Evolutionary conservation across 106 monocot species (phyloP).

Genomic region (Apostasia ramifera): DNA sequence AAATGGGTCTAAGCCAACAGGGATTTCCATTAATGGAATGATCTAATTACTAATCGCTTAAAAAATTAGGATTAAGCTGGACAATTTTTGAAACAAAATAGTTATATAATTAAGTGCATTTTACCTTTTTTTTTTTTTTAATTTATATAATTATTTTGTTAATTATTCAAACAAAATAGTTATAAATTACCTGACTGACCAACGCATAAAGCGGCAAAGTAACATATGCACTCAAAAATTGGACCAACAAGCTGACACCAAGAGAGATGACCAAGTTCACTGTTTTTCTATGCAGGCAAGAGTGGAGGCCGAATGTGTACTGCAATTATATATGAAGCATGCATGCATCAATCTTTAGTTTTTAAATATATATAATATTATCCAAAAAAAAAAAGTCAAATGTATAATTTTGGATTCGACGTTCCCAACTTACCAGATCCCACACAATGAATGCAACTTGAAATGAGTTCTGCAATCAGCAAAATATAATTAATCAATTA

Average conservation of each 20-base stretch:
- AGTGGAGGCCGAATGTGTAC: conserved; percentile 39
- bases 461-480: conserved; percentile 42
- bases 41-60: too few relatives aligned
- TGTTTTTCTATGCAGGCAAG: conserved; percentile 24
- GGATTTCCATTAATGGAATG: too few relatives aligned
- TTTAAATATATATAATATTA: neutral
- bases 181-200: conserved; percentile 41
- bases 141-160: neutral
- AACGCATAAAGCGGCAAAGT: conserved; percentile 49
- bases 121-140: too few relatives aligned
- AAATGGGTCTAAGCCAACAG: too few relatives aligned
- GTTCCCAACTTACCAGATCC: conserved; percentile 29
- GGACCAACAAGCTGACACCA: conserved; percentile 20
- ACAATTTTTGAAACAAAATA: too few relatives aligned
- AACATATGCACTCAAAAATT: conserved; percentile 42
- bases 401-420: neutral
- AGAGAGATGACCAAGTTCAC: conserved; percentile 19
- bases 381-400: neutral
- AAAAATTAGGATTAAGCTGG: too few relatives aligned
- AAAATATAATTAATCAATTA: too few relatives aligned
- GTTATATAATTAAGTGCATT: too few relatives aligned
- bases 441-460: conserved; percentile 44
- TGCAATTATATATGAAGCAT: conserved; percentile 1
- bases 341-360: neutral
- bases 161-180: too few relatives aligned